These are phyloP conservation scores for Suhomyces yuchorum DNA, from an alignment of 1,139 yeast genomes.

Conservation along the genomic window DNA sequence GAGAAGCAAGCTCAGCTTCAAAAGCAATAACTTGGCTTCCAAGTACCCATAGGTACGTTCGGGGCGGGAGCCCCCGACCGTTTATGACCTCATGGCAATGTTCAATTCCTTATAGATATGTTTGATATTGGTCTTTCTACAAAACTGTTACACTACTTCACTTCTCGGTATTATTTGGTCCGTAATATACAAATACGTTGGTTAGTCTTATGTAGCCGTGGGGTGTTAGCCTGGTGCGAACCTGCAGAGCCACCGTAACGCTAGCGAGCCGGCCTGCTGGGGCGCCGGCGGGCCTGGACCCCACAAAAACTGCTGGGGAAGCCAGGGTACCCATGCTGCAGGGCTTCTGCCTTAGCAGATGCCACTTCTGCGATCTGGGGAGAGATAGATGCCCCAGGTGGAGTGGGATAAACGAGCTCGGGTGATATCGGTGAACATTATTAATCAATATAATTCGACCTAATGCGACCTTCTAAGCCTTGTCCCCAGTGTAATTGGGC, in stretches of 20 bases:
- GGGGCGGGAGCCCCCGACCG: neutral
- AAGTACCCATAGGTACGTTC: neutral
- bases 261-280: no score
- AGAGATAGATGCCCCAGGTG: no score
- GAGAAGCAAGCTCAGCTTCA: constrained; percentile 25
- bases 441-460: neutral
- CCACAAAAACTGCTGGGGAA: no score
- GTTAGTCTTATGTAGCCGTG: no score
- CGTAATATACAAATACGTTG: constrained; percentile 2
- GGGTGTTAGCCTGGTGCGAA: no score
- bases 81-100: neutral
- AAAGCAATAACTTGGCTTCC: constrained; percentile 12
- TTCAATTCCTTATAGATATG: constrained; percentile 3
- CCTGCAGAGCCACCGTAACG: no score
- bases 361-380: no score
- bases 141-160: constrained; percentile 1
- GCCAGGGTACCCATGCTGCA: no score
- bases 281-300: no score
- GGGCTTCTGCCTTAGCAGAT: no score
- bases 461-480: neutral
- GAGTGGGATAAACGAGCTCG: no score
- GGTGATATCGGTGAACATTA: neutral
- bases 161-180: constrained; percentile 4
- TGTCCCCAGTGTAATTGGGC: neutral
- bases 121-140: neutral